These are phyloP conservation scores for Silene noctiflora DNA, from an alignment of 179 eudicot genomes.

Conservation along the genomic window DNA sequence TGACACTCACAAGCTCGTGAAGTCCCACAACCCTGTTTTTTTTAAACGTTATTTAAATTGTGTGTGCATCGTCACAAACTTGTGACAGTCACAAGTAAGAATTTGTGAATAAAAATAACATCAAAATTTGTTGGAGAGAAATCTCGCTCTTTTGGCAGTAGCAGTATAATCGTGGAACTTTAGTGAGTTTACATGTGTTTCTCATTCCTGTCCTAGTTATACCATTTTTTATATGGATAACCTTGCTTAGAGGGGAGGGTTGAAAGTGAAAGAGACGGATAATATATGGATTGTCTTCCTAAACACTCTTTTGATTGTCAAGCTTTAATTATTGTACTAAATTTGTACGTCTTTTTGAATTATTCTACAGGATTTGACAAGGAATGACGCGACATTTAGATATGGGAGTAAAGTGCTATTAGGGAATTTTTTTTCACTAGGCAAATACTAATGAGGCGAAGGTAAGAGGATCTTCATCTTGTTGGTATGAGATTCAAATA, in stretches of 20 bases:
- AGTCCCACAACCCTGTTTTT: too few species aligned
- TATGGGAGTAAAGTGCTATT: not conserved
- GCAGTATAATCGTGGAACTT: not conserved
- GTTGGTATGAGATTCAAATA: too few species aligned
- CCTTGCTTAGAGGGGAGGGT: not conserved
- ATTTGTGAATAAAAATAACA: too few species aligned
- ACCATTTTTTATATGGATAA: not conserved
- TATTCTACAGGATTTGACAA: not conserved
- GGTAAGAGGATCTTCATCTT: too few species aligned
- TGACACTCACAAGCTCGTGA: too few species aligned
- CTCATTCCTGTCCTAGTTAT: not conserved
- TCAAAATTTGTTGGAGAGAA: constrained; percentile 19
- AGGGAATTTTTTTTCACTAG: not conserved
- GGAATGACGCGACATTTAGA: not conserved
- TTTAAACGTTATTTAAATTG: too few species aligned
- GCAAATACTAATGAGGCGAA: too few species aligned
- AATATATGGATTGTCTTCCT: not conserved
- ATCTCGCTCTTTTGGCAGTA: constrained; percentile 9
- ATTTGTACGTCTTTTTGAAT: not conserved
- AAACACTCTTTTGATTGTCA: not conserved
- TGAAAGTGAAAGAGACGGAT: not conserved
- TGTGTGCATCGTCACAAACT: too few species aligned
- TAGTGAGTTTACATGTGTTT: not conserved
- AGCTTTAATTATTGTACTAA: too few species aligned
- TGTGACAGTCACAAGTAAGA: too few species aligned